Evolutionary conservation across 768 basidiomycete species (phyloP).

Genomic region (Baorangia bicolor): DNA sequence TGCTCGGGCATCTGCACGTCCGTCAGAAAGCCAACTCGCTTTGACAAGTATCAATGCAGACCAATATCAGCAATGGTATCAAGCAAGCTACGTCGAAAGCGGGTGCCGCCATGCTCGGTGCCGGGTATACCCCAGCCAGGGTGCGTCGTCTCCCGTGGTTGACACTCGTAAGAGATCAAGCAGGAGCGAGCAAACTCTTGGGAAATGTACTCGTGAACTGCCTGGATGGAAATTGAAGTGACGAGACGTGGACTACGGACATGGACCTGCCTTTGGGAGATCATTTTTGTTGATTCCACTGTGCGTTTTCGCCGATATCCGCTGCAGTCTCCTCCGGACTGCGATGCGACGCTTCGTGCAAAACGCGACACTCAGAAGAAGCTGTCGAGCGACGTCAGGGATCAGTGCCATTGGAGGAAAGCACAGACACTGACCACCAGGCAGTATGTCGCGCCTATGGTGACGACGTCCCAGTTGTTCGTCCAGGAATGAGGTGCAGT

Average conservation of each 20-base stretch:
- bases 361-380: slow-evolving; percentile 55
- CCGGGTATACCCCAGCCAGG: slow-evolving; percentile 78
- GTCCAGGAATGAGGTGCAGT: slow-evolving; percentile 57
- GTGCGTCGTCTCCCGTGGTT: slow-evolving; percentile 63
- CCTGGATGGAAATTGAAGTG: slow-evolving; percentile 35
- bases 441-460: slow-evolving; percentile 70
- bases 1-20: slow-evolving; percentile 57
- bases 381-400: slow-evolving; percentile 35
- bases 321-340: slow-evolving; percentile 60
- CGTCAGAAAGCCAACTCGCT: slow-evolving; percentile 5
- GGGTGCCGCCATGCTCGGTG: slow-evolving; percentile 56
- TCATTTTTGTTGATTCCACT: slow-evolving; percentile 51
- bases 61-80: slow-evolving; percentile 72
- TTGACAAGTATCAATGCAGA: slow-evolving; percentile 31
- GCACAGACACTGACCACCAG: slow-evolving; percentile 53
- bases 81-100: slow-evolving; percentile 67
- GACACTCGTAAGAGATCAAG: slow-evolving; percentile 66
- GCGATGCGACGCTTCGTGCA: slow-evolving; percentile 70
- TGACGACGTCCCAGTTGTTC: slow-evolving; percentile 65
- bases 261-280: slow-evolving; percentile 53
- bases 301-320: slow-evolving; percentile 65
- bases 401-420: neutral
- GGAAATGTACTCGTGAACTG: slow-evolving; percentile 63
- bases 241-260: neutral
- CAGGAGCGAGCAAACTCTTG: slow-evolving; percentile 78